Conservation (phyloP, 768 basidiomycete species). For the Agrocybe praecox region DNA sequence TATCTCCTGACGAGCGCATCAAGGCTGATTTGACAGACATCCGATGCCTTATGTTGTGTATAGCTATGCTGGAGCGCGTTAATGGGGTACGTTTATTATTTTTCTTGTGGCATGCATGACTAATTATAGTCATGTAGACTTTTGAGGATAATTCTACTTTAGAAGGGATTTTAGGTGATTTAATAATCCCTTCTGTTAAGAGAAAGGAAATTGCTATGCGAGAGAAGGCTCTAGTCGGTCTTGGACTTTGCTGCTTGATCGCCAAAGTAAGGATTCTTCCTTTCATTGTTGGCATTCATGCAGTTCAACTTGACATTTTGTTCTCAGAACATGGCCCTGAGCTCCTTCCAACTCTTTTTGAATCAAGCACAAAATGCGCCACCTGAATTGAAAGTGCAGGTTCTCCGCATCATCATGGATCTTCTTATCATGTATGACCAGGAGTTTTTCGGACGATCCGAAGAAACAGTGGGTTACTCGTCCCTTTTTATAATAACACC, state of each 20-base stretch:
- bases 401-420: slow-evolving; percentile 88
- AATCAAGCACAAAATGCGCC: slow-evolving; percentile 79
- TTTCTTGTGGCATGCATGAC: slow-evolving; percentile 3
- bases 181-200: slow-evolving; percentile 90
- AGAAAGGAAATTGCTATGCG: slow-evolving; percentile 83
- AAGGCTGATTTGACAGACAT: slow-evolving; percentile 75
- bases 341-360: slow-evolving; percentile 78
- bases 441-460: slow-evolving; percentile 63
- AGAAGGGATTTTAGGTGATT: slow-evolving; percentile 78
- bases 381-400: slow-evolving; percentile 73
- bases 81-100: slow-evolving; percentile 67
- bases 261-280: slow-evolving; percentile 51
- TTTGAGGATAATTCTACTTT: slow-evolving; percentile 81
- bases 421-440: slow-evolving; percentile 87
- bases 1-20: slow-evolving; percentile 66
- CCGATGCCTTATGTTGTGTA: slow-evolving; percentile 81
- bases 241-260: slow-evolving; percentile 87
- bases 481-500: background rate
- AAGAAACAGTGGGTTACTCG: slow-evolving; percentile 39
- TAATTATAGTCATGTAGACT: slow-evolving; percentile 50
- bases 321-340: slow-evolving; percentile 58
- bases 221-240: slow-evolving; percentile 77
- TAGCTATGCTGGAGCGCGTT: slow-evolving; percentile 88
- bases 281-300: background rate
- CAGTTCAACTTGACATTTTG: background rate